A percentile compares a stretch with the other conserved stretches of the same genome.
phyloP scores from a whole-genome alignment of 2,329 filamentous ascomycete genomes.

The Myriosclerotinia duriaeana region DNA sequence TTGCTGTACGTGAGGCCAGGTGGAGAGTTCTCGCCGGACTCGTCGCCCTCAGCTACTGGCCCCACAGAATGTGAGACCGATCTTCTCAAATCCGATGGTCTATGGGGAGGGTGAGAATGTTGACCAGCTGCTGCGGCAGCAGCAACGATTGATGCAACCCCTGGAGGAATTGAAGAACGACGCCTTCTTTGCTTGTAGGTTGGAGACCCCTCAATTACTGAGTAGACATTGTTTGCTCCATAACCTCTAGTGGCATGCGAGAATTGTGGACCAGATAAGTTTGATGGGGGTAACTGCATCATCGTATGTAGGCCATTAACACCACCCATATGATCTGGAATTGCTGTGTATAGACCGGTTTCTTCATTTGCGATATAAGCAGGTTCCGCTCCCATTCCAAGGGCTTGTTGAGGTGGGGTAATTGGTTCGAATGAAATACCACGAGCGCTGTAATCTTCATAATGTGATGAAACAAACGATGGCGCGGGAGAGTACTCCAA shows the following conservation, averaged over 20 bases:
- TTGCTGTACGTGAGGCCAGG: conserved; percentile 72
- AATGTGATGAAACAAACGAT: conserved; percentile 97
- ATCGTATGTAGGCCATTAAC: conserved; percentile 79
- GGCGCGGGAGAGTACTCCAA: conserved; percentile 98
- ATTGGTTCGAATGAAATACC: conserved; percentile 96
- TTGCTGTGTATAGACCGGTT: conserved; percentile 90
- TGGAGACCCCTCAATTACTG: conserved; percentile 94
- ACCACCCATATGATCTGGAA: conserved; percentile 76
- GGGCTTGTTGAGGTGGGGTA: conserved; percentile 87
- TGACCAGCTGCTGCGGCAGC: conserved; percentile 52
- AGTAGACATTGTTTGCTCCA: conserved; percentile 77
- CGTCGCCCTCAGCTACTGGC: conserved; percentile 76
- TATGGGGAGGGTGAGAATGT: conserved; percentile 61
- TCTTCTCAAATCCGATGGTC: conserved; percentile 85
- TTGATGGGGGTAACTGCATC: conserved; percentile 86
- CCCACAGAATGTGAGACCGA: conserved; percentile 88
- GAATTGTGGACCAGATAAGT: conserved; percentile 77
- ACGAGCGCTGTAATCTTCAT: conserved; percentile 95
- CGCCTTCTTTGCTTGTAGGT: conserved; percentile 97
- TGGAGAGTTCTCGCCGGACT: conserved; percentile 75
- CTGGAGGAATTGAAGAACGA: conserved; percentile 86
- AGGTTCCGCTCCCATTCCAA: conserved; percentile 80
- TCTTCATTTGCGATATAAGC: conserved; percentile 98
- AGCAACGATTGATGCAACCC: conserved; percentile 66
- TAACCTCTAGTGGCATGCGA: conserved; percentile 67